These are phyloP conservation scores for Verticillium dahliae DNA, from an alignment of 2,329 filamentous ascomycete genomes.

Conservation along the genomic window DNA sequence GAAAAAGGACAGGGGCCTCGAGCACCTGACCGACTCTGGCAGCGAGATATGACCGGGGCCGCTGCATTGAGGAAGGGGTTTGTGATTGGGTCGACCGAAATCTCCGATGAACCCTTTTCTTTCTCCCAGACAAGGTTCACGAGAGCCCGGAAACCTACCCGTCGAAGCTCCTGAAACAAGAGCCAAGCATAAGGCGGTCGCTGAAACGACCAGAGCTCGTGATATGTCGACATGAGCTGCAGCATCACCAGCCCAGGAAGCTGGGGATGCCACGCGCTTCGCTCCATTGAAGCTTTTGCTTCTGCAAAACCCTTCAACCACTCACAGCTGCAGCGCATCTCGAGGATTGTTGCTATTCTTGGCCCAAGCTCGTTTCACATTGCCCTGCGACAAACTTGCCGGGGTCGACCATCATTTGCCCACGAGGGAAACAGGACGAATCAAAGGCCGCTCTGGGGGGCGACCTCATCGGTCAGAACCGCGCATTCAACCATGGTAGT, in stretches of 20 bases:
- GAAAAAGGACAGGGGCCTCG: background rate
- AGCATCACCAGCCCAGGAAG: background rate
- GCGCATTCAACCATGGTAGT: background rate
- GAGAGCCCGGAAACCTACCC: background rate
- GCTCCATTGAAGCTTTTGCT: background rate
- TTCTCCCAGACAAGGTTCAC: background rate
- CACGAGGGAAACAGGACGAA: background rate
- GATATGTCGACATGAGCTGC: background rate
- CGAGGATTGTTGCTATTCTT: background rate
- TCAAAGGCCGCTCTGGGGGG: background rate
- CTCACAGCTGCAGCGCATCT: background rate
- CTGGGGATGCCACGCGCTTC: background rate
- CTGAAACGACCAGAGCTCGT: background rate
- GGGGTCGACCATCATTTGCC: background rate
- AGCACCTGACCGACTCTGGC: conserved; percentile 1
- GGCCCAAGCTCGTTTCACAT: background rate
- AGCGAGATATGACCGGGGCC: background rate
- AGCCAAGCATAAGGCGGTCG: conserved; percentile 2
- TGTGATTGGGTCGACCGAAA: background rate
- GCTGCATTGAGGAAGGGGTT: background rate
- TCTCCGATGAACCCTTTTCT: background rate
- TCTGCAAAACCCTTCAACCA: background rate
- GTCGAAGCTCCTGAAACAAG: conserved; percentile 6
- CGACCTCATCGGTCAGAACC: background rate
- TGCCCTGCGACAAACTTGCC: background rate